These are phyloP conservation scores for Dothistroma septosporum DNA, from an alignment of 2,329 filamentous ascomycete species.

Conservation along the genomic window DNA sequence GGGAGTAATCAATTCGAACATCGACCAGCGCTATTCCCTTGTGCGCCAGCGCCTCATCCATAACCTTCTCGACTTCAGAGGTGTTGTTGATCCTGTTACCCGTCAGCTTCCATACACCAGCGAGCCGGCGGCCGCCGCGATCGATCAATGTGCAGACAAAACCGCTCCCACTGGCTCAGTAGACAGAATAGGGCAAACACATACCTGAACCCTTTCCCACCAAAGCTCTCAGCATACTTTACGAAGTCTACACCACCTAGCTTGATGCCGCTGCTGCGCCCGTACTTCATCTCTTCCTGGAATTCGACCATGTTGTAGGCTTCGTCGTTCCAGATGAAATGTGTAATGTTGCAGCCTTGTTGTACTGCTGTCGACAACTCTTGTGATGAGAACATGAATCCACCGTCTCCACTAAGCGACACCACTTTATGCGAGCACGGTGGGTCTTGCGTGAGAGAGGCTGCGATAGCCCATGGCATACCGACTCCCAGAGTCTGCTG, in stretches of 20 bases:
- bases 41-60: conserved; percentile 43
- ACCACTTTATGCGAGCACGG: conserved; percentile 45
- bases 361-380: conserved; percentile 47
- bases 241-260: conserved; percentile 49
- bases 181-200: background rate
- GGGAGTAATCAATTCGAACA: conserved; percentile 45
- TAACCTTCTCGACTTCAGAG: conserved; percentile 41
- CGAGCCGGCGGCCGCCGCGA: background rate
- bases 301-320: conserved; percentile 52
- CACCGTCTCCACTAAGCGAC: conserved; percentile 46
- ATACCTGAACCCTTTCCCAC: conserved; percentile 40
- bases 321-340: conserved; percentile 51
- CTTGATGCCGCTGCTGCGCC: conserved; percentile 43
- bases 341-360: conserved; percentile 48
- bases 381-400: conserved; percentile 49
- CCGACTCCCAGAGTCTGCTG: conserved; percentile 50
- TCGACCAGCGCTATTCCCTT: conserved; percentile 47
- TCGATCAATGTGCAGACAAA: background rate
- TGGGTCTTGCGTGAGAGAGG: conserved; percentile 42
- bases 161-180: background rate
- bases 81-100: conserved; percentile 34
- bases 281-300: conserved; percentile 50
- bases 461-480: conserved; percentile 48
- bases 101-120: background rate
- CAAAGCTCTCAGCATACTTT: conserved; percentile 47